These are phyloP conservation scores for Brassica cretica DNA, from an alignment of 345 rosid species.

Conservation along the genomic window DNA sequence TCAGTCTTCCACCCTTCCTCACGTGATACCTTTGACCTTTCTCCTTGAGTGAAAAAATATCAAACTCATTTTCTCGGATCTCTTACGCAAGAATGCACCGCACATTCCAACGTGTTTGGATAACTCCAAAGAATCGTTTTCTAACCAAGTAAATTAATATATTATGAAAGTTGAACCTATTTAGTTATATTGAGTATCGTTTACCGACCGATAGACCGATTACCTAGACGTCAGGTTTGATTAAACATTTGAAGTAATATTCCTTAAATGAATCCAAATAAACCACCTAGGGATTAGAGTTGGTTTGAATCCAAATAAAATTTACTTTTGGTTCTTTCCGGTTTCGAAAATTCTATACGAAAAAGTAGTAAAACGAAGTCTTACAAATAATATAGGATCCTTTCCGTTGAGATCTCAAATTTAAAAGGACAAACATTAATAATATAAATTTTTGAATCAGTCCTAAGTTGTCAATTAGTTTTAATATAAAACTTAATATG, in stretches of 20 bases:
- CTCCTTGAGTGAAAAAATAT: background rate
- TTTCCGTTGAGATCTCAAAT: too few relatives aligned
- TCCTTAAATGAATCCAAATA: background rate
- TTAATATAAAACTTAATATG: too few relatives aligned
- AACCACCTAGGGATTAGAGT: background rate
- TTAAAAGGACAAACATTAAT: too few relatives aligned
- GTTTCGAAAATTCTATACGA: background rate
- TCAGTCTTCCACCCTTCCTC: slow-evolving; percentile 35
- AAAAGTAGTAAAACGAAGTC: background rate
- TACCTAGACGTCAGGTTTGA: background rate
- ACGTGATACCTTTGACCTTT: slow-evolving; percentile 35
- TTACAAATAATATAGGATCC: background rate
- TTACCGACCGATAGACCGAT: background rate
- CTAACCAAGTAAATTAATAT: background rate
- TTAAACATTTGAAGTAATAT: background rate
- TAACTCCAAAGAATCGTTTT: slow-evolving; percentile 3
- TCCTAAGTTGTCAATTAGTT: too few relatives aligned
- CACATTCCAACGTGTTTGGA: slow-evolving; percentile 10
- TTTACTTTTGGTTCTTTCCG: background rate
- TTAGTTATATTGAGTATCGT: background rate
- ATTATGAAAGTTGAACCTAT: background rate
- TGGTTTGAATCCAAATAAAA: background rate
- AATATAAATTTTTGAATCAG: too few relatives aligned
- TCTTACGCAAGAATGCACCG: slow-evolving; percentile 17
- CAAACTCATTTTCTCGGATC: slow-evolving; percentile 21